Base-by-base conservation (phyloP, 352 stramenopile species). In the Phytophthora ohioensis region DNA sequence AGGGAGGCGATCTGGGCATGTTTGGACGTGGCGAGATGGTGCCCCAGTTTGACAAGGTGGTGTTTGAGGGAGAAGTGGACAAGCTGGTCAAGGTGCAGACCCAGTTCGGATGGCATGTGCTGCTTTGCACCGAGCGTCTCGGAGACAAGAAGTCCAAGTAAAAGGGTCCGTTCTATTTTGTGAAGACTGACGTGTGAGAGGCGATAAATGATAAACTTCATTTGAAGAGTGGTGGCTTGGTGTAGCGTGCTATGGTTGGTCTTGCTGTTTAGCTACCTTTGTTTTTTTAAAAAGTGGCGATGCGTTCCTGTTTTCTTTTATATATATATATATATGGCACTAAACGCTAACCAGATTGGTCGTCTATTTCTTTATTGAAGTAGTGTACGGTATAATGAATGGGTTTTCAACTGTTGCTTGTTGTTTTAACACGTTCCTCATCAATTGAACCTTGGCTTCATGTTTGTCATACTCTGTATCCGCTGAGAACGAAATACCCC, bases 21-120 rank as follows among this genome's bases (percentile, higher is more conserved):
- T 92, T 92, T 64, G 82, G 84, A 63, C 81, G 77, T 42, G 84
- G 84, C 5, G 71, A 91, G 74, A 94, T 94, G 87, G 81, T 92
- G 59, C 79, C 84, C 3, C 81, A 84, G 69, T 93, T 94, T 35
- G 85, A 94, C 64, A 85, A 87, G 67, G 67, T 87, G 27, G 79
- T 85, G 32, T 92, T 92, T 59, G 78, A 86, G 12, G 74, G 76
- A 38, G 69, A 85, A 27, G 79, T 92, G 38, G 82, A 77, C 30
- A 79, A 79, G 49, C 60, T 92, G 27, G 61, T 82, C 64, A 88
- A 89, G 75, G 80, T 92, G 48, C 57, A 85, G 59, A 92, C 84
- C 43, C 60, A 94, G 76, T 94, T 94, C 71, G 86, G 86, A 10
- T 94, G 80, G 81, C 86, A 94, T 57, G 73, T 94, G 57, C 63